Base-by-base conservation (phyloP, 306 rosid species). In the Lablab purpureus region DNA sequence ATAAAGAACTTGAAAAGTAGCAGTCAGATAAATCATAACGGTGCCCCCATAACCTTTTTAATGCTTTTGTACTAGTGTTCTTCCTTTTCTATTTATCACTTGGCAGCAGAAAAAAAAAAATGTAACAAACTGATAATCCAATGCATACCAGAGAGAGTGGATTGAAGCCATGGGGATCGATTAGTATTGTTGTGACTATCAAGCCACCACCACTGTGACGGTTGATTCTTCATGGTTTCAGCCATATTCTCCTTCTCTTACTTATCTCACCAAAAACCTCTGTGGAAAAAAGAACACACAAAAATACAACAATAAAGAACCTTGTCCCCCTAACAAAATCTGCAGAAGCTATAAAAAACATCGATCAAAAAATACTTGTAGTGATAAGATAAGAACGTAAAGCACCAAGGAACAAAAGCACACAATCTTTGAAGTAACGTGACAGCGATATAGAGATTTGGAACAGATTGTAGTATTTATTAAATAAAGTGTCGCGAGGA, bases 141-240 rank as follows among this genome's bases (percentile, higher is more conserved):
- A 41, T 43, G 2, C 8, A 76, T 84, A 94, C 98, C 98, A 9
- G 86, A 54, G 10, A 94, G 84, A 76, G 97, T 84, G 74, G 91
- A 89, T 72, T 90, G 96, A 79, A 94, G 91, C 98, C 97, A 90
- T 13, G 92, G 90, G 6, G 97, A 87, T 37, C 91, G 87, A 30
- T 75, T 90, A 17, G 85, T 40, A 64, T 71, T 82, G 78, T 59
- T 81, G 62, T 46, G 89, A 71, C 71, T 87, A 72, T 92, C 93
- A 78, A 90, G 87, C 96, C 92, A 84, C 97, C 98, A 91, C 89
- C 91, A 81, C 19, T 81, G 81, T 17, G 95, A 85, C 1, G 84
- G 58, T 63, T 87, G 80, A 78, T 85, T 85, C 87, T 43, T 80
- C 54, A 10, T 78, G 80, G 71, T 87, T 56, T 62, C 84, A 54